phyloP scores from a whole-genome alignment of 106 monocot genomes.

The Platanthera zijinensis region DNA sequence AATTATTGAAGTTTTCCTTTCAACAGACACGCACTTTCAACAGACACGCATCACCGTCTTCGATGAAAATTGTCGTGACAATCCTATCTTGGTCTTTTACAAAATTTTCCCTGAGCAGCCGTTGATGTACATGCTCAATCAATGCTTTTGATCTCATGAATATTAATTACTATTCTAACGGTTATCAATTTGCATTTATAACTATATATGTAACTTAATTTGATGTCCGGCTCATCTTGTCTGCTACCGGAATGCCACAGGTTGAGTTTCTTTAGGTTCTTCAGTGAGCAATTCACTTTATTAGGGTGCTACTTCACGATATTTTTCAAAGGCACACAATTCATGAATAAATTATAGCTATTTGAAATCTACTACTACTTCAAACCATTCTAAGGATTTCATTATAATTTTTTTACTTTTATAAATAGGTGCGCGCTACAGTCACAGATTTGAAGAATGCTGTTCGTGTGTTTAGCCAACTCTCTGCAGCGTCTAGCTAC shows the following conservation, averaged over 20 bases:
- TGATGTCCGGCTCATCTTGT: not conserved
- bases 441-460: conserved; percentile 94
- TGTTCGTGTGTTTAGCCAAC: conserved; percentile 78
- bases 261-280: not conserved
- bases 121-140: no score
- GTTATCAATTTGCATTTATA: no score
- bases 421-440: conserved; percentile 68
- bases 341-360: not conserved
- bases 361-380: not conserved
- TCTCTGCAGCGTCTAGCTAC: conserved; percentile 60
- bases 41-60: no score
- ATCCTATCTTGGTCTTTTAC: no score
- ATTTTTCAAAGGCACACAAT: not conserved
- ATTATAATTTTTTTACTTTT: conserved; percentile 4
- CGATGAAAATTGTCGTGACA: no score
- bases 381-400: not conserved
- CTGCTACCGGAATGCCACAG: not conserved
- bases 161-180: no score
- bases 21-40: no score
- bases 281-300: not conserved
- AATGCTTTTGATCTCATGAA: no score
- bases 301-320: not conserved
- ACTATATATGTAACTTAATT: no score
- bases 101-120: no score
- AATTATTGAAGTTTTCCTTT: no score